Evolutionary conservation across 1,139 yeast genomes (phyloP), one percentile per base, ranked within the genome.

Genomic region (Zygosaccharomyces sapae): DNA sequence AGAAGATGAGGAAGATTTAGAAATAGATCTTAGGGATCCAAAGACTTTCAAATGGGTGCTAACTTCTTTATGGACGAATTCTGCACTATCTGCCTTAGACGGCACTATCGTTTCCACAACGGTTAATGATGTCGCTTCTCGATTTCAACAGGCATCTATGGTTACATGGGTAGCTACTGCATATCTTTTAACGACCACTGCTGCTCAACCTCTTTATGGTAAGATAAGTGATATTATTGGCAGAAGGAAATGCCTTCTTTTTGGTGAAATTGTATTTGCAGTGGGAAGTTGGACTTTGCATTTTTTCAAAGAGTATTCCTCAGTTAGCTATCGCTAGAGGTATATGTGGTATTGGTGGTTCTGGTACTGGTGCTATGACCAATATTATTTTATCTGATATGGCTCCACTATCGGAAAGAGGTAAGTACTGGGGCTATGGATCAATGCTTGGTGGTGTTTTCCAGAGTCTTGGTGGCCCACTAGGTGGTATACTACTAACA

Each of bases 91-190:
- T 5, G 70, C 70, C 0, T 57, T 69, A 3, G 71, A 68, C 48
- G 55, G 67, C 10, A 68, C 72, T 1, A 66, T 68, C 20, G 70
- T 68, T 3, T 62, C 71, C n/a, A 67, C 70, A 12, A 66, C 70
- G 1, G 61, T 70, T 46, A 61, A 65, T 36, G 61, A 66, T 1
- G 67, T 68, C 22, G 70, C 70, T 3, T 62, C 69, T 8, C 65
- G 70, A 41, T 69, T 72, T 61, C 61, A 69, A 46, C 70, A 71
- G 12, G 68, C 72, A 1, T 61, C 65, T 27, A 52, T 67, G 43
- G 67, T 67, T 47, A 41, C 51, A 10, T 63, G 68, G 68, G 59
- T 62, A 10, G 66, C 66, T 1, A 61, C 67, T 1, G 56, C 63
- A 2, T 62, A 62, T 35, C 54, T 63, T 38, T 47, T 63, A 7